Base-by-base conservation (phyloP, 2,329 filamentous ascomycete genomes). In the Aplosporella prunicola region DNA sequence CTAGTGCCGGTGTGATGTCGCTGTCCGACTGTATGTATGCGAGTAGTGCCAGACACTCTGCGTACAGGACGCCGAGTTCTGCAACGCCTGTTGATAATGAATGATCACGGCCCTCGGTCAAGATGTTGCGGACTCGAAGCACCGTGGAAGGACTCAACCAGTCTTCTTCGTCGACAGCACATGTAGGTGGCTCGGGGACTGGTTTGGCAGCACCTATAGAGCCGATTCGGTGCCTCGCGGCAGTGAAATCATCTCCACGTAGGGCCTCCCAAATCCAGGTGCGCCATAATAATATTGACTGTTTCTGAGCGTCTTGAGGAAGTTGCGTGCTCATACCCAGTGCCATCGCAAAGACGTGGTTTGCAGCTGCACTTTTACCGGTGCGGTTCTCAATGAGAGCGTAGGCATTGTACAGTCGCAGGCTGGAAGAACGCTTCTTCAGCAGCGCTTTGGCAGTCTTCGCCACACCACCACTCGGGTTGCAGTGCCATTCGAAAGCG, bases 351-450 rank as follows among this genome's bases (percentile, higher is more conserved):
- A 89, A 72, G 0, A 91, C 77, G 35, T 74, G 76, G 15, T 68
- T 62, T 4, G 81, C 78, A 31, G 75, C 63, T 1, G 73, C 66
- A 2, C 53, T 47, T 16, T 80, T 78, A 0, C 69, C 74, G 20
- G 69, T 70, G 1, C 66, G 63, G 46, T 62, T 68, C 56, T 93
- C 84, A 3, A 86, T 74, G 10, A 85, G 60, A 0, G 81, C 84
- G 51, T 89, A 93, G 0, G 78, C 76, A 47, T 86, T 82, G 58
- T 93, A 95, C 0, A 95, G 64, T 10, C 68, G 64, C 3, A 83
- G 55, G 47, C 76, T 80, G 1, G 74, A 67, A 0, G 78, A 67
- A 39, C 75, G 72, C 32, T 68, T 69, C 51, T 82, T 89, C n/a
- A 95, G 59, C 0, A 93, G 63, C 5, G 61, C 60, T 50, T 85